Evolutionary conservation across 1,284 basidiomycete genomes (phyloP).

Genomic region (Uromyces viciae-fabae): DNA sequence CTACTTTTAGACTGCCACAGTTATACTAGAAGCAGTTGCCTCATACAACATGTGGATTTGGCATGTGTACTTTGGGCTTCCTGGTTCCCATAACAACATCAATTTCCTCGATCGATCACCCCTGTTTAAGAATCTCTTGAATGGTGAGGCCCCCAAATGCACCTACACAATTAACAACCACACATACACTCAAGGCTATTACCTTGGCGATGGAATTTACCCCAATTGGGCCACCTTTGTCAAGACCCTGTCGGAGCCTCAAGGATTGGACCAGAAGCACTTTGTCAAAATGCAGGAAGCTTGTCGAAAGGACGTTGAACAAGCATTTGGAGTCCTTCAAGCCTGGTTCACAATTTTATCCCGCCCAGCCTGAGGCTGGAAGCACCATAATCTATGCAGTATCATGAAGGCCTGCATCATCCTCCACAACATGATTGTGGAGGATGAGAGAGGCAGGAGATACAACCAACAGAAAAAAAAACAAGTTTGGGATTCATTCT

Average conservation of each 20-base stretch:
- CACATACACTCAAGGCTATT: neutral
- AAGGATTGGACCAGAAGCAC: neutral
- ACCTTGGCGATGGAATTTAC: neutral
- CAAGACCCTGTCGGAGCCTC: neutral
- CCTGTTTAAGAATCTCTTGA: too few species aligned
- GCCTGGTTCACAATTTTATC: neutral
- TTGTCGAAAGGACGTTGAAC: neutral
- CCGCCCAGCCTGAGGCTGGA: neutral
- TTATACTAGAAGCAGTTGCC: too few species aligned
- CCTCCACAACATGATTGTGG: neutral
- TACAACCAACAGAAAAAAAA: neutral
- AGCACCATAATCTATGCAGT: neutral
- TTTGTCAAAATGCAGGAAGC: neutral
- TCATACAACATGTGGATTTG: too few species aligned
- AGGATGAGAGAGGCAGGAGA: neutral
- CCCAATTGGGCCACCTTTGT: neutral
- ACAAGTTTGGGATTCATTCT: neutral
- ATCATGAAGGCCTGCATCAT: neutral
- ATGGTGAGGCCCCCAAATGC: too few species aligned
- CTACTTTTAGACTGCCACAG: too few species aligned
- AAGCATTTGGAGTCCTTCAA: neutral
- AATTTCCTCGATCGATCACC: too few species aligned
- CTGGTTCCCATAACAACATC: too few species aligned
- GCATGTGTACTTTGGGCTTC: too few species aligned
- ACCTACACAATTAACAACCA: neutral